Conservation (phyloP, 768 basidiomycete genomes). For the Scleroderma bovista region DNA sequence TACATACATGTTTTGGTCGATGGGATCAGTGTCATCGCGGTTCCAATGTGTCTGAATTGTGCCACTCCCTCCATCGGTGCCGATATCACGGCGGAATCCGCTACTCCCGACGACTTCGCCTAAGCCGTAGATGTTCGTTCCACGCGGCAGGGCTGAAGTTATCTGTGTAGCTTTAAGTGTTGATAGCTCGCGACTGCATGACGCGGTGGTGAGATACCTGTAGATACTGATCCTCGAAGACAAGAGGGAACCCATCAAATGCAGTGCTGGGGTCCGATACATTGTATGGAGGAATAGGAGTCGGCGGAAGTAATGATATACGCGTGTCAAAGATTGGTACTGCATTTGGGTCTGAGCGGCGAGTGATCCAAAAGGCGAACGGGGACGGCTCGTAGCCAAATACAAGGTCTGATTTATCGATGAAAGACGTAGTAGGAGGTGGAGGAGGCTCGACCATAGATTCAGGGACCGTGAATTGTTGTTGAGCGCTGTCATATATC, state of each 20-base stretch:
- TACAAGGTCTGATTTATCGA: slow-evolving; percentile 50
- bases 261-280: slow-evolving; percentile 44
- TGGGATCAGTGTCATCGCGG: slow-evolving; percentile 54
- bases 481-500: slow-evolving; percentile 53
- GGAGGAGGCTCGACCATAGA: slow-evolving; percentile 43
- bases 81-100: slow-evolving; percentile 60
- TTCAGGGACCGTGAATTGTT: slow-evolving; percentile 64
- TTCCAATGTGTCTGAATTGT: slow-evolving; percentile 69
- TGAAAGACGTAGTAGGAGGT: slow-evolving; percentile 30
- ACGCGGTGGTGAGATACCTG: slow-evolving; percentile 37
- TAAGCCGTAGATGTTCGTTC: slow-evolving; percentile 73
- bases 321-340: slow-evolving; percentile 62
- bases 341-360: slow-evolving; percentile 46
- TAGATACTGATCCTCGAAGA: slow-evolving; percentile 79
- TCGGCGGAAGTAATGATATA: slow-evolving; percentile 46
- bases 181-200: background rate
- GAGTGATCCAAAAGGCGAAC: slow-evolving; percentile 79
- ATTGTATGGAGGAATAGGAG: slow-evolving; percentile 41
- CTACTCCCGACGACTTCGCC: slow-evolving; percentile 69
- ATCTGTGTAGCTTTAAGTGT: slow-evolving; percentile 31
- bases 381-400: slow-evolving; percentile 63
- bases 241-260: slow-evolving; percentile 59
- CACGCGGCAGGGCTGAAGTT: slow-evolving; percentile 57
- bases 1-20: slow-evolving; percentile 61
- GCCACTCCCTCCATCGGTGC: slow-evolving; percentile 41